These are phyloP conservation scores for Bipolaris cookei DNA, from an alignment of 2,329 filamentous ascomycete genomes.

Conservation along the genomic window DNA sequence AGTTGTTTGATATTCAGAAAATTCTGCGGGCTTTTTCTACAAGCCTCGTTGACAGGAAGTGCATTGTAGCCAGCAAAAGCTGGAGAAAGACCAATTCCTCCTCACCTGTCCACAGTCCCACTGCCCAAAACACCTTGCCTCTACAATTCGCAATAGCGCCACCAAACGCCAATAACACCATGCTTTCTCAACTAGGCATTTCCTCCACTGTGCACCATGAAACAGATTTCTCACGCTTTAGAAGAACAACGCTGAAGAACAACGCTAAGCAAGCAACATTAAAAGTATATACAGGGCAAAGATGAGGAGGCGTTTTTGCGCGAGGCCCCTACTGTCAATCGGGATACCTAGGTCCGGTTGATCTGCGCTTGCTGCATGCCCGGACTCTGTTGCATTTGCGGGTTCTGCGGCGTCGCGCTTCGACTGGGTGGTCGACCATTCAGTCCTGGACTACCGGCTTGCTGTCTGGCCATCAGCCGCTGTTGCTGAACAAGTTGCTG, in stretches of 20 bases:
- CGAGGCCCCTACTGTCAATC: conserved; percentile 19
- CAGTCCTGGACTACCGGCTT: conserved; percentile 42
- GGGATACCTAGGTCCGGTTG: conserved; percentile 22
- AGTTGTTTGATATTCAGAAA: conserved; percentile 20
- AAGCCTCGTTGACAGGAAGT: conserved; percentile 1
- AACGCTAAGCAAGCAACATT: conserved; percentile 33
- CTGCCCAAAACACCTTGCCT: background rate
- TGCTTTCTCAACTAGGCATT: conserved; percentile 10
- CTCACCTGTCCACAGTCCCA: background rate
- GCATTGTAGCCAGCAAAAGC: conserved; percentile 8
- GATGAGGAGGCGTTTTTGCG: conserved; percentile 21
- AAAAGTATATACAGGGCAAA: conserved; percentile 42
- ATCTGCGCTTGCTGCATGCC: conserved; percentile 44
- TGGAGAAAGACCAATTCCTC: background rate
- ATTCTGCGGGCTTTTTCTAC: conserved; percentile 14
- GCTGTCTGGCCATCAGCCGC: conserved; percentile 43
- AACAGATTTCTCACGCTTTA: conserved; percentile 13
- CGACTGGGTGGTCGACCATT: conserved; percentile 43
- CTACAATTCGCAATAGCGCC: conserved; percentile 7
- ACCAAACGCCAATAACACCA: conserved; percentile 19
- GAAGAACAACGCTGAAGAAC: conserved; percentile 17
- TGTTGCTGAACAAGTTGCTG: conserved; percentile 48
- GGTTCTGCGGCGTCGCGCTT: conserved; percentile 49
- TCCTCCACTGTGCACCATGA: conserved; percentile 6
- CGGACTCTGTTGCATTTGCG: conserved; percentile 45